Conservation (phyloP, 495 filamentous ascomycete genomes). For the Usnea hakonensis region DNA sequence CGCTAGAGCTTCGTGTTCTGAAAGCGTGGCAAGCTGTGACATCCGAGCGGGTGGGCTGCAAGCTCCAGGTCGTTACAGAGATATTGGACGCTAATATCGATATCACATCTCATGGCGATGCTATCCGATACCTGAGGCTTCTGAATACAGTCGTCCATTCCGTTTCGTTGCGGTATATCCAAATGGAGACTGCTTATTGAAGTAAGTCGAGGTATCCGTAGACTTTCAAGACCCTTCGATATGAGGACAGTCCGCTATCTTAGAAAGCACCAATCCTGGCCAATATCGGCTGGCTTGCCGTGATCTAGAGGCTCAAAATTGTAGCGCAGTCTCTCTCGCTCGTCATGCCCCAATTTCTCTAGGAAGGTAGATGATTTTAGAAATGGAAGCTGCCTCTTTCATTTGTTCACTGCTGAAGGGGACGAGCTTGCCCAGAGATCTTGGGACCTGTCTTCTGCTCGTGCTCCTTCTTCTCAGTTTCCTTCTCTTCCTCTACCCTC, state of each 20-base stretch:
- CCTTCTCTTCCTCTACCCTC: slow-evolving; percentile 10
- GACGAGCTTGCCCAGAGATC: slow-evolving; percentile 13
- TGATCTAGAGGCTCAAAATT: slow-evolving; percentile 17
- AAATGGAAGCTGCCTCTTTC: slow-evolving; percentile 15
- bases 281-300: slow-evolving; percentile 13
- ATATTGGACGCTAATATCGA: slow-evolving; percentile 21
- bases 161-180: slow-evolving; percentile 21
- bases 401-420: slow-evolving; percentile 11
- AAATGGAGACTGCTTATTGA: slow-evolving; percentile 17
- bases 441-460: slow-evolving; percentile 15
- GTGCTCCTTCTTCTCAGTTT: slow-evolving; percentile 8
- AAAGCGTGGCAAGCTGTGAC: slow-evolving; percentile 33
- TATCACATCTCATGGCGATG: slow-evolving; percentile 19
- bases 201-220: slow-evolving; percentile 15
- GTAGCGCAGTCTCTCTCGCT: slow-evolving; percentile 18
- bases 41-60: slow-evolving; percentile 24
- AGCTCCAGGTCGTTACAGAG: slow-evolving; percentile 22
- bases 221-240: slow-evolving; percentile 14
- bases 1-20: slow-evolving; percentile 27
- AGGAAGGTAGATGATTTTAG: slow-evolving; percentile 16
- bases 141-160: slow-evolving; percentile 21
- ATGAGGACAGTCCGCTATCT: slow-evolving; percentile 13
- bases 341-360: slow-evolving; percentile 10
- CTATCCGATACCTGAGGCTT: slow-evolving; percentile 17
- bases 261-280: slow-evolving; percentile 18